Percentiles rank a stretch among this genome's conserved stretches.
Conservation (phyloP, 371 early-diverging fungal species). For the Cokeromyces recurvatus region DNA sequence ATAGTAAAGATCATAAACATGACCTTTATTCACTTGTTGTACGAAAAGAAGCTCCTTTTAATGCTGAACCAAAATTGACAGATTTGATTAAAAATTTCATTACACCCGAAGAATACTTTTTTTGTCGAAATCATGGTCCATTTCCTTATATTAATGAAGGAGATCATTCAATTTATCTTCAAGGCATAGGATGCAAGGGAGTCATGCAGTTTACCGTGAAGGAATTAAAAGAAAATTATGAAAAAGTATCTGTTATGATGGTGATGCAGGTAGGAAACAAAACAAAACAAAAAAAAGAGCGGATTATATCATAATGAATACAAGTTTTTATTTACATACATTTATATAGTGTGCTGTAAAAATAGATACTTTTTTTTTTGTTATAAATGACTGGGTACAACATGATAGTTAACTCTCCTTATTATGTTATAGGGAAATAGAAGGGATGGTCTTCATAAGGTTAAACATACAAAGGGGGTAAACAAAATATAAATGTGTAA, state of each 20-base stretch:
- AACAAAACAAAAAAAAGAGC: no score
- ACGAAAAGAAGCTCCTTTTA: conserved; percentile 49
- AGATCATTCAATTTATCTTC: conserved; percentile 37
- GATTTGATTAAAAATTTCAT: conserved; percentile 49
- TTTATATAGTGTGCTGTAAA: conserved; percentile 23
- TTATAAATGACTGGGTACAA: no score
- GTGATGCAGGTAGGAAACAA: conserved; percentile 38
- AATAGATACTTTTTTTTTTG: background rate
- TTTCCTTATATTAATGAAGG: conserved; percentile 65
- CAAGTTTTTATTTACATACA: background rate
- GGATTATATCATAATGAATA: no score
- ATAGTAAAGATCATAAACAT: conserved; percentile 28
- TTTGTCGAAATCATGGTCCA: conserved; percentile 82
- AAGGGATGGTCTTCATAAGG: conserved; percentile 73
- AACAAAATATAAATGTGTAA: background rate
- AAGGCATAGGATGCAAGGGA: conserved; percentile 16
- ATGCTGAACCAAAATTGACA: conserved; percentile 49
- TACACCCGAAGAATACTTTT: conserved; percentile 51
- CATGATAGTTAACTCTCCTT: no score
- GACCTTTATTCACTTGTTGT: conserved; percentile 21
- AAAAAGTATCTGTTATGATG: conserved; percentile 30
- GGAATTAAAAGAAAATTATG: conserved; percentile 40
- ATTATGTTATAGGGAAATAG: conserved; percentile 83
- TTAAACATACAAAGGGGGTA: conserved; percentile 73
- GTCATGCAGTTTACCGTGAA: conserved; percentile 24